phyloP scores from a whole-genome alignment of 805 yeast species.

The Nakazawaea wyomingensis region DNA sequence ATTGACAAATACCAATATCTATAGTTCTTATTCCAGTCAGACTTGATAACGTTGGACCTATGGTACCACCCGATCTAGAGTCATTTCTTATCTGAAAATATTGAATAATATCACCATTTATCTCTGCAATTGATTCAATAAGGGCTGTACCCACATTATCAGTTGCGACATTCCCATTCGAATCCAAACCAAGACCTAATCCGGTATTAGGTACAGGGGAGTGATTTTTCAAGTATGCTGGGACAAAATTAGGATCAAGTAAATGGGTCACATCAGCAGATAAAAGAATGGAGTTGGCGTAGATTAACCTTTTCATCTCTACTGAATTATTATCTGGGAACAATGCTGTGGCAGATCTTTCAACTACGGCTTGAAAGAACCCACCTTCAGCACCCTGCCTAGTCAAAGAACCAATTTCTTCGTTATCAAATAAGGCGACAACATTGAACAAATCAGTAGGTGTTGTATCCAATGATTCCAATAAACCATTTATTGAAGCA shows the following conservation, averaged over 20 bases:
- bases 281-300: conserved; percentile 69
- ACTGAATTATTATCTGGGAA: neutral
- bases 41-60: conserved; percentile 66
- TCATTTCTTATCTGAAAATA: conserved; percentile 84
- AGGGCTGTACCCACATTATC: conserved; percentile 69
- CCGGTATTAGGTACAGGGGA: conserved; percentile 79
- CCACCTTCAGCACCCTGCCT: conserved; percentile 84
- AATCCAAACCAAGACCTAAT: conserved; percentile 62
- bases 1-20: conserved; percentile 78
- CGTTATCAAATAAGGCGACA: conserved; percentile 71
- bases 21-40: conserved; percentile 71
- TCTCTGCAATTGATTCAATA: conserved; percentile 61
- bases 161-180: conserved; percentile 81
- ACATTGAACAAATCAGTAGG: conserved; percentile 40
- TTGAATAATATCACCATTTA: conserved; percentile 62
- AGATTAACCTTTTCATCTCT: conserved; percentile 8
- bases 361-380: conserved; percentile 56
- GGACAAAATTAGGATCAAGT: conserved; percentile 69
- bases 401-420: conserved; percentile 77
- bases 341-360: conserved; percentile 36
- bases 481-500: conserved; percentile 60
- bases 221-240: conserved; percentile 69
- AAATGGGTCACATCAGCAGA: conserved; percentile 86
- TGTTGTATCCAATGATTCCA: conserved; percentile 27
- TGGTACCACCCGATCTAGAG: conserved; percentile 82